Evolutionary conservation across 1,139 yeast genomes (phyloP), one percentile per base, ranked within the genome.

Genomic region (Suhomyces guaymorum): DNA sequence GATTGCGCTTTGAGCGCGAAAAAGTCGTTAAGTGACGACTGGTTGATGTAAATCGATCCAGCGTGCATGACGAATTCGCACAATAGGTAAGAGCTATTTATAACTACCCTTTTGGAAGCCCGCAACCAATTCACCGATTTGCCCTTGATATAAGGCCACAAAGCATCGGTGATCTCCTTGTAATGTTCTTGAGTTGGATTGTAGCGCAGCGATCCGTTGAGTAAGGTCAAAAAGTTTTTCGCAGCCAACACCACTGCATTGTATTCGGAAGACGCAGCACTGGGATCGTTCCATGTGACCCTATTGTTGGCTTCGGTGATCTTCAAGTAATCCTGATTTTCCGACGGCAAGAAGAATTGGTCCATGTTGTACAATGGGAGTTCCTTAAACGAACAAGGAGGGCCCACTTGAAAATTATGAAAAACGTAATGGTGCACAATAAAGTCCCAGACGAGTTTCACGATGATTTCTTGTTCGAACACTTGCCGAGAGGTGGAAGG

Each of bases 381-480:
- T n/a, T n/a, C n/a, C n/a, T n/a, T n/a, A n/a, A n/a, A n/a, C n/a
- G n/a, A n/a, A 41, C 61, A 73, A 1, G 78, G 78, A 32, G 51
- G 55, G 0, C 77, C 77, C 42, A 57, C 54, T 38, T 57, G 57
- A 21, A 64, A 48, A 35, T 75, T 55, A 17, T 64, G 46, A 21
- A 58, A 52, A 3, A 63, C 56, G 15, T 60, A 51, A 33, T 40
- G 31, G 16, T 58, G 45, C 28, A 61, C 55, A 63, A 66, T 71
- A 24, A 63, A 61, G 15, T 59, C 61, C 79, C 79, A 74, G 8
- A 72, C 47, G 4, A 64, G 44, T 35, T 75, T 56, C 9, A 70
- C 41, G 16, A 57, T 41, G 27, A 61, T 44, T 39, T 73, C 77
- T 16, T 63, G 54, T 42, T 60, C 68, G 33, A 53, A 58, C 15